Base-by-base conservation (phyloP, 768 basidiomycete genomes). In the Atractiella rhizophila region DNA sequence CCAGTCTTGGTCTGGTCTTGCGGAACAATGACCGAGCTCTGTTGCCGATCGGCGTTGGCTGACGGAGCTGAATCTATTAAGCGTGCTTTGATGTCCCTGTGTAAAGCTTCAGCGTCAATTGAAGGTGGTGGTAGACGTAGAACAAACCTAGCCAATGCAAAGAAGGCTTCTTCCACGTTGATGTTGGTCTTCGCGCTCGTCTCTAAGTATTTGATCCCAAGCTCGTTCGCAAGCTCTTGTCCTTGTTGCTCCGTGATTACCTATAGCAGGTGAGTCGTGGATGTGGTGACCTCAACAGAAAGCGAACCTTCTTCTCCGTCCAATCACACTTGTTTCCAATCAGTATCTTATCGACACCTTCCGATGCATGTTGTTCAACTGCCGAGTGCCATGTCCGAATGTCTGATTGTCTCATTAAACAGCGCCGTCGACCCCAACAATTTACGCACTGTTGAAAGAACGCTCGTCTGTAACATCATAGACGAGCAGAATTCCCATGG, bases 271-370 rank as follows among this genome's bases (percentile, higher is more conserved):
- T 23, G 16, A 15, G 2, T 15, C 35, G 15, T 2, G 19, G 12
- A 23, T 4, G 16, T n/a, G 27, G 18, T 25, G 11, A 11, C 4
- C 18, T 18, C 9, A 28, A 25, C 18, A 1, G 35, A 0, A n/a
- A 5, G 2, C 47, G 24, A 34, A 45, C 50, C 49, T 76, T 73
- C 65, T 91, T 94, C 61, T 94, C 88, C 42, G 74, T 73, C 83
- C 86, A 91, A 60, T 98, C 91, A 32, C 79, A 94, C 62, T 98
- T 98, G 66, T 98, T 98, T 28, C 91, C 91, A 50, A 96, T 80
- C 39, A 96, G 72, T 46, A 98, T 81, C 71, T 96, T 96, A 72
- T 96, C 96, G 49, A 96, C 91, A 28, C 83, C 85, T 50, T 96
- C 83, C 1, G 88, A 91, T 28, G 91, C 91, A 57, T 96, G 86